Conservation (phyloP, 352 stramenopile genomes). For the Hyaloperonospora arabidopsidis region DNA sequence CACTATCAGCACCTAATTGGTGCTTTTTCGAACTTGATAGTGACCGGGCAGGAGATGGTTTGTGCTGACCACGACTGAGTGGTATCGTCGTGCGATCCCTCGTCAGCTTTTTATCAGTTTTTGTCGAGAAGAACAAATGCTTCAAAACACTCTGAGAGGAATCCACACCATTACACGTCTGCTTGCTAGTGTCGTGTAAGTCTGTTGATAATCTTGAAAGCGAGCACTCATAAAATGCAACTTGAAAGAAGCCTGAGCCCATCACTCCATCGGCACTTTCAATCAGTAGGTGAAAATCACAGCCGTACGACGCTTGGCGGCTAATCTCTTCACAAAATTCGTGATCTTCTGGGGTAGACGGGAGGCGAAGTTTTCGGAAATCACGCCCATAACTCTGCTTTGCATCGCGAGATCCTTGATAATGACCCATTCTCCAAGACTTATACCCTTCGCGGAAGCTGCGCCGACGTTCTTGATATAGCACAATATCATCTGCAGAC, state of each 20-base stretch:
- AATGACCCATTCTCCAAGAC: slow-evolving; percentile 78
- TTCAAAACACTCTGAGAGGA: slow-evolving; percentile 44
- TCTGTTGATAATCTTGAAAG: slow-evolving; percentile 46
- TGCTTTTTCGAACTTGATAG: slow-evolving; percentile 6
- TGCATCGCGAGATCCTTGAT: slow-evolving; percentile 60
- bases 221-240: slow-evolving; percentile 84
- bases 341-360: slow-evolving; percentile 61
- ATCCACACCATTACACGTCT: slow-evolving; percentile 21
- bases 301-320: slow-evolving; percentile 42
- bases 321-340: slow-evolving; percentile 72
- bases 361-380: slow-evolving; percentile 38
- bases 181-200: slow-evolving; percentile 27
- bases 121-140: slow-evolving; percentile 47
- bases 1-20: slow-evolving; percentile 21
- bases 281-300: slow-evolving; percentile 76
- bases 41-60: slow-evolving; percentile 17
- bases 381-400: slow-evolving; percentile 47
- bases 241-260: slow-evolving; percentile 76
- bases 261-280: slow-evolving; percentile 38
- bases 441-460: slow-evolving; percentile 83
- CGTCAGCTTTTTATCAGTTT: slow-evolving; percentile 4
- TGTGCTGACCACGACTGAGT: slow-evolving; percentile 19
- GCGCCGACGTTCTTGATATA: slow-evolving; percentile 70
- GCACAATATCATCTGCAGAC: slow-evolving; percentile 76
- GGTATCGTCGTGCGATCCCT: slow-evolving; percentile 24